Conservation (phyloP, 371 early-diverging fungal genomes). For the Mucor irregularis region DNA sequence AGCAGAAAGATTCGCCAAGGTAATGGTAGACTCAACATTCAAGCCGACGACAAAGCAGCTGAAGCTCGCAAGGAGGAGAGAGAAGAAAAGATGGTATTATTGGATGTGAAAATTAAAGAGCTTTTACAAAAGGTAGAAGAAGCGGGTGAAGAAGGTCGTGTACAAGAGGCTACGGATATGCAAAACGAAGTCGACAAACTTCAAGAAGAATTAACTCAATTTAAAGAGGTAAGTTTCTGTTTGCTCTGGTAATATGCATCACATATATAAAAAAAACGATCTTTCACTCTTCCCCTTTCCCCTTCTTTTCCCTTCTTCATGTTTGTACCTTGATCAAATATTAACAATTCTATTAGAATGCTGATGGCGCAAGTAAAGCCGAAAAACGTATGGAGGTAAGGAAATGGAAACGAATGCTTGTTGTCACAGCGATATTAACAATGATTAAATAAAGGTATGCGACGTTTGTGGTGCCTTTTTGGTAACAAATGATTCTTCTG, state of each 20-base stretch:
- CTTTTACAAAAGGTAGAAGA: slow-evolving; percentile 68
- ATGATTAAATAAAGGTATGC: slow-evolving; percentile 61
- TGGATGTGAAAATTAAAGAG: slow-evolving; percentile 85
- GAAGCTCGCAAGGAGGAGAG: slow-evolving; percentile 79
- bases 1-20: slow-evolving; percentile 78
- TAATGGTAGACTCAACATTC: slow-evolving; percentile 70
- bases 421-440: not conserved
- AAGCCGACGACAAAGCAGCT: slow-evolving; percentile 68
- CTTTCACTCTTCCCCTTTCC: too few species aligned
- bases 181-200: slow-evolving; percentile 67
- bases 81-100: slow-evolving; percentile 76
- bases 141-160: slow-evolving; percentile 79
- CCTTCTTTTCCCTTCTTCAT: too few species aligned
- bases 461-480: slow-evolving; percentile 89
- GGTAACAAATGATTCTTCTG: slow-evolving; percentile 81
- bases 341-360: slow-evolving; percentile 52
- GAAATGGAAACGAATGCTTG: not conserved
- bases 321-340: too few species aligned
- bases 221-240: slow-evolving; percentile 62
- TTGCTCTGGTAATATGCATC: too few species aligned
- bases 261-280: too few species aligned
- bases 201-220: slow-evolving; percentile 61
- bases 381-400: slow-evolving; percentile 74
- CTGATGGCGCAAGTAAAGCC: slow-evolving; percentile 67
- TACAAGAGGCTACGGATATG: slow-evolving; percentile 73